Percentiles rank a stretch among this genome's conserved stretches.
These are phyloP conservation scores for Cicer chorassanicum DNA, from an alignment of 306 rosid genomes.

Conservation along the genomic window DNA sequence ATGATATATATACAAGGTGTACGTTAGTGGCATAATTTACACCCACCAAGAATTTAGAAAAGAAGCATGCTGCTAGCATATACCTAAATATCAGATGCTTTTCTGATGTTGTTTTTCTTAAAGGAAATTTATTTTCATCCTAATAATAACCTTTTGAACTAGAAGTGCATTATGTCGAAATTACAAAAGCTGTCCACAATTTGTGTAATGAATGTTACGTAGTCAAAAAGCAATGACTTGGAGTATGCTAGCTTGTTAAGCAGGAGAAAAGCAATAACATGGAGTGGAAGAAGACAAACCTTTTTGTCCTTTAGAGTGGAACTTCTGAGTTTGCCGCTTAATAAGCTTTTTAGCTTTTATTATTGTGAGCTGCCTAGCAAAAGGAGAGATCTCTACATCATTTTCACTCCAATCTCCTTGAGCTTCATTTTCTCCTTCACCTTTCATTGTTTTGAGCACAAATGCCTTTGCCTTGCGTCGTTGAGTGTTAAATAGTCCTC, in stretches of 20 bases:
- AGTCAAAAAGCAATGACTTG: slow-evolving; percentile 9
- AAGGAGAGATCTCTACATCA: slow-evolving; percentile 69
- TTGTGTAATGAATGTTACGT: not conserved
- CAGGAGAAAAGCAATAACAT: not conserved
- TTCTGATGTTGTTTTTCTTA: not conserved
- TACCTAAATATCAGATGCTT: not conserved
- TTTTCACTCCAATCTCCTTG: slow-evolving; percentile 81
- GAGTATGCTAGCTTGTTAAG: not conserved
- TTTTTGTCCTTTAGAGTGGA: slow-evolving; percentile 63
- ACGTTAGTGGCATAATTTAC: no score
- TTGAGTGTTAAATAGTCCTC: slow-evolving; percentile 81
- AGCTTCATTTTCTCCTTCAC: slow-evolving; percentile 75
- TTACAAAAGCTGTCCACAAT: not conserved
- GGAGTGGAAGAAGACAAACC: slow-evolving; percentile 55
- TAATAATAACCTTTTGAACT: not conserved
- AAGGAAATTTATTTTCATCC: slow-evolving; percentile 21
- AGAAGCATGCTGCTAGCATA: no score
- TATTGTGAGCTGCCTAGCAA: slow-evolving; percentile 86
- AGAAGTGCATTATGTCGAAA: slow-evolving; percentile 18
- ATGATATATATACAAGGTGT: not conserved
- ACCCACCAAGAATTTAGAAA: no score
- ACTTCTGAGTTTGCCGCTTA: slow-evolving; percentile 73
- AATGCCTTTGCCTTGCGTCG: slow-evolving; percentile 90
- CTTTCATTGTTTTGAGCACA: slow-evolving; percentile 79
- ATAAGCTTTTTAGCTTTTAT: slow-evolving; percentile 82